These are phyloP conservation scores for Allomyces macrogynus DNA, from an alignment of 192 early-diverging fungal species.

Conservation along the genomic window DNA sequence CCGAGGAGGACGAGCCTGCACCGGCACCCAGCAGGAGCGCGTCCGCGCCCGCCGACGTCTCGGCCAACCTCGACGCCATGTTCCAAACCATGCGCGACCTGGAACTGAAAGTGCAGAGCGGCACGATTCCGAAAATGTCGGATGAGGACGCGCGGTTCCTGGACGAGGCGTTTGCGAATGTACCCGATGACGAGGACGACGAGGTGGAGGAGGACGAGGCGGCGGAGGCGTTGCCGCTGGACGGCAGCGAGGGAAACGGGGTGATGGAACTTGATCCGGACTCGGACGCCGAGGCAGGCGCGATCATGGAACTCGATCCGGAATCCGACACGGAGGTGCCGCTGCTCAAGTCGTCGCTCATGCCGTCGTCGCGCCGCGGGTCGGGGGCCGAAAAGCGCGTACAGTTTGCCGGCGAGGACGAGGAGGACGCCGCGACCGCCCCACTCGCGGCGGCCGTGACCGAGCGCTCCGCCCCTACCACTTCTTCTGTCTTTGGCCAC, in stretches of 20 bases:
- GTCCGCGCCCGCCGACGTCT: neutral
- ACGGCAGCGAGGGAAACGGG: neutral
- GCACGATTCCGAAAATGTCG: conserved; percentile 10
- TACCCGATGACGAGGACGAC: conserved; percentile 29
- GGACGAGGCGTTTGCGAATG: conserved; percentile 16
- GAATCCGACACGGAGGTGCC: neutral
- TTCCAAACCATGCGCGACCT: conserved; percentile 13
- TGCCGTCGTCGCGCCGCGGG: neutral
- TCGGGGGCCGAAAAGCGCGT: neutral
- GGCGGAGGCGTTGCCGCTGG: neutral
- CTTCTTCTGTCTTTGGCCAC: neutral
- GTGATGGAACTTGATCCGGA: neutral
- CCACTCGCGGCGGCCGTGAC: neutral
- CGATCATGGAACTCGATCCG: neutral
- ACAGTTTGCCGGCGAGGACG: neutral
- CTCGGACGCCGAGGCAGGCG: neutral
- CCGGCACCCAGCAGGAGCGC: neutral
- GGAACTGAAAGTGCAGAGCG: conserved; percentile 13
- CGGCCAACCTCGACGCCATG: conserved; percentile 1
- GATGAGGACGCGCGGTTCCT: conserved; percentile 12
- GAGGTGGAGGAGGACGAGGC: conserved; percentile 25
- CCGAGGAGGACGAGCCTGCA: conserved; percentile 23
- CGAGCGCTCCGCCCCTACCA: neutral
- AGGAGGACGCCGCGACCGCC: neutral
- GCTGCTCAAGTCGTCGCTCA: neutral